These are phyloP conservation scores for Anaeromyces robustus DNA, from an alignment of 192 early-diverging fungal species.

Conservation along the genomic window DNA sequence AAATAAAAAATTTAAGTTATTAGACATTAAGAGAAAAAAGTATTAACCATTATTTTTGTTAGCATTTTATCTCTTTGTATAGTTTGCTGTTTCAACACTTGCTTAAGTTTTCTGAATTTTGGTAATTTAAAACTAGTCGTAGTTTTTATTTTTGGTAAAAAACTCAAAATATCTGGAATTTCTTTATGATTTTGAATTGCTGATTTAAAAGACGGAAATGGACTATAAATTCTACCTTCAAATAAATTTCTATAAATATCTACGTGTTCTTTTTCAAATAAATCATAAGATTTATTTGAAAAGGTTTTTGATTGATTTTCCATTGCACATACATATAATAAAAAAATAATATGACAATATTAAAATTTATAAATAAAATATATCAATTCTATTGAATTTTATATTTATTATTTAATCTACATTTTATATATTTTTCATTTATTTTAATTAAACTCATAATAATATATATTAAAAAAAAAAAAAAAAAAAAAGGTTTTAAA, in stretches of 20 bases:
- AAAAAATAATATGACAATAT: too few species aligned
- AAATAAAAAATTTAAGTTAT: too few species aligned
- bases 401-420: too few species aligned
- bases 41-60: not conserved
- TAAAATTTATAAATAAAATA: too few species aligned
- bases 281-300: not conserved
- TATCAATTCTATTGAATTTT: not conserved
- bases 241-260: not conserved
- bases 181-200: not conserved
- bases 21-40: too few species aligned
- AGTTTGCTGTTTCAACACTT: not conserved
- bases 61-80: not conserved
- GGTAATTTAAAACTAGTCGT: not conserved
- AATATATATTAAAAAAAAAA: too few species aligned
- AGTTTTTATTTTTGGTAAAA: not conserved
- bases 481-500: too few species aligned
- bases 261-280: not conserved
- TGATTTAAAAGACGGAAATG: not conserved
- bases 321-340: not conserved
- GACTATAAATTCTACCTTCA: not conserved
- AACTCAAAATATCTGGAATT: not conserved
- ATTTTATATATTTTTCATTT: too few species aligned
- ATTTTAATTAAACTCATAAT: too few species aligned
- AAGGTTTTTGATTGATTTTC: not conserved
- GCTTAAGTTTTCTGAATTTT: not conserved